Conservation (phyloP, 2,329 filamentous ascomycete species). For the Fusarium cicatricum region DNA sequence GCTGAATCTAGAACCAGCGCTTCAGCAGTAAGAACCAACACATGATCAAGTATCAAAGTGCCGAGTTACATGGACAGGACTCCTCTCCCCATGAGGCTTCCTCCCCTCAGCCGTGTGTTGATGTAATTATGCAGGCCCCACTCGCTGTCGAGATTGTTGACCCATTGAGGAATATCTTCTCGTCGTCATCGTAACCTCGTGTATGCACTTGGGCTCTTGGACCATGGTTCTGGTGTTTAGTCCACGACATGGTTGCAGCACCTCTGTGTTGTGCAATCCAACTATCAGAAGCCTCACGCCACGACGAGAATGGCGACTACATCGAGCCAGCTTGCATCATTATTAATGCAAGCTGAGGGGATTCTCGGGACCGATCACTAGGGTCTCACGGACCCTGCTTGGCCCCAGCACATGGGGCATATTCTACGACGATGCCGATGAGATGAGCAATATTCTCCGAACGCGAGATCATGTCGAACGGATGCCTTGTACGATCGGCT, state of each 20-base stretch:
- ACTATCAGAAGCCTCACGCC: neutral
- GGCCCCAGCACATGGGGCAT: no score
- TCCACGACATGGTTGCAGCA: neutral
- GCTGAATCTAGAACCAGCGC: neutral
- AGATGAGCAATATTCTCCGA: no score
- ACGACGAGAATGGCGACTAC: neutral
- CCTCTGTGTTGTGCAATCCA: neutral
- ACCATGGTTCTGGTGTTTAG: neutral
- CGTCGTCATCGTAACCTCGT: neutral
- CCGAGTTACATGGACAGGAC: neutral
- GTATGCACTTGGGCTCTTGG: neutral
- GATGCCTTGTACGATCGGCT: no score
- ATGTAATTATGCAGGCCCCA: slow-evolving; percentile 4
- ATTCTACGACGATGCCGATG: no score
- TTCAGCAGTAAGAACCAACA: neutral
- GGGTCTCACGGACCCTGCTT: no score
- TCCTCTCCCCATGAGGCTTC: neutral
- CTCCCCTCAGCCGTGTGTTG: neutral
- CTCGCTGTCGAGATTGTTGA: neutral
- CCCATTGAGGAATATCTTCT: neutral
- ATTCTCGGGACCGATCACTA: no score
- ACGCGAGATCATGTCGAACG: no score
- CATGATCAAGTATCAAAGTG: neutral
- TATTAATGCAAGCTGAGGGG: no score
- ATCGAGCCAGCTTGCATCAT: no score